Conservation (phyloP, 202 grass and related monocot genomes). For the Miscanthus sacchariflorus region DNA sequence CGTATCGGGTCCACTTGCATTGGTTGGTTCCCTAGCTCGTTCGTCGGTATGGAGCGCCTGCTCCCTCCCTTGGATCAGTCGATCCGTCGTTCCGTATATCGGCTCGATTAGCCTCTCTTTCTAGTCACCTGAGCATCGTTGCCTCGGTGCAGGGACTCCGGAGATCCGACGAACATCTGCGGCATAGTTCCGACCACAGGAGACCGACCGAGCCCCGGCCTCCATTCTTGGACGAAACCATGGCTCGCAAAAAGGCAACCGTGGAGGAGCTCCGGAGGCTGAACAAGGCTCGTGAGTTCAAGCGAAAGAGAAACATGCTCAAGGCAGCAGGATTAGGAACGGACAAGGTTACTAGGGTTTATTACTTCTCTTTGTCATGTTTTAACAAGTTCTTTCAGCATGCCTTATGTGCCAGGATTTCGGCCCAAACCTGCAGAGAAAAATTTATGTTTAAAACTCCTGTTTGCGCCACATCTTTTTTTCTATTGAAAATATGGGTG, state of each 20-base stretch:
- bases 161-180: not conserved
- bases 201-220: not conserved
- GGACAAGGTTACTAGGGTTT: not conserved
- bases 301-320: not conserved
- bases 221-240: not conserved
- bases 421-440: not conserved
- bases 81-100: not conserved
- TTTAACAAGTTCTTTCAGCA: not conserved
- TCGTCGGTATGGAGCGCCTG: not conserved
- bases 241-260: slow-evolving; percentile 18
- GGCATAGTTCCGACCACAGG: not conserved
- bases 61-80: not conserved
- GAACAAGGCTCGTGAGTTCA: not conserved
- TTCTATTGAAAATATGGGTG: too few relatives aligned
- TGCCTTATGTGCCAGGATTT: not conserved
- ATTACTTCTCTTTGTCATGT: not conserved
- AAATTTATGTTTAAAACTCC: not conserved
- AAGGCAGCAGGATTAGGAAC: not conserved
- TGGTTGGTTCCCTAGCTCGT: not conserved
- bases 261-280: not conserved
- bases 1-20: too few relatives aligned
- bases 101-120: not conserved
- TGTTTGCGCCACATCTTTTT: not conserved
- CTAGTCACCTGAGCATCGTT: not conserved
- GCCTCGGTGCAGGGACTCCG: not conserved